Evolutionary conservation across 768 basidiomycete genomes (phyloP).

Genomic region (Cyclocybe aegerita): DNA sequence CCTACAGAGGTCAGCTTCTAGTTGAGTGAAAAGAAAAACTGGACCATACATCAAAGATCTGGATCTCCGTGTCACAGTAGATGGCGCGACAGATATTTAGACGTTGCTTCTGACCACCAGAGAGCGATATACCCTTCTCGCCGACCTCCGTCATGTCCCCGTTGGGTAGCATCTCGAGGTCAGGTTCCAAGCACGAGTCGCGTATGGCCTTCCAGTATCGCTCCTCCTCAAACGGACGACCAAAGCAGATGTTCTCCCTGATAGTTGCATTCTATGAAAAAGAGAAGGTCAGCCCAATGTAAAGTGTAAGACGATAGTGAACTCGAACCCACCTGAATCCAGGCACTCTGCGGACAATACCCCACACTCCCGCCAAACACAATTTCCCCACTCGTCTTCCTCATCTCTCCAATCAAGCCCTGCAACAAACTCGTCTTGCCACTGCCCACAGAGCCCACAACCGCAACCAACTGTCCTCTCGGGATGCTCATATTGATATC

Average conservation of each 20-base stretch:
- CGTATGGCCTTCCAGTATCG: constrained; percentile 80
- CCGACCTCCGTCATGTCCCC: constrained; percentile 76
- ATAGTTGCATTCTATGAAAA: constrained; percentile 69
- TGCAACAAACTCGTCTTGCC: constrained; percentile 73
- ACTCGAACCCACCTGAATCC: constrained; percentile 67
- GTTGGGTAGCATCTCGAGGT: constrained; percentile 72
- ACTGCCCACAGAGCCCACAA: constrained; percentile 81
- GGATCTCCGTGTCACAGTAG: constrained; percentile 83
- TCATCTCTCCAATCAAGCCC: constrained; percentile 83
- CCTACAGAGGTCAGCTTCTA: constrained; percentile 33
- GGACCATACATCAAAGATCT: constrained; percentile 72
- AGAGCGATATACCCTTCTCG: constrained; percentile 75
- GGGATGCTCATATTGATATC: constrained; percentile 70
- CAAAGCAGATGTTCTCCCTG: constrained; percentile 88
- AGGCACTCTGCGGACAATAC: constrained; percentile 86
- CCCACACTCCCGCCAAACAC: constrained; percentile 75
- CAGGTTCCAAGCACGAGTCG: constrained; percentile 78
- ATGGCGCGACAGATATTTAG: constrained; percentile 85
- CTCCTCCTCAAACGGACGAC: constrained; percentile 76
- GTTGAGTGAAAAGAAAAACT: background rate
- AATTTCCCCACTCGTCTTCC: constrained; percentile 61
- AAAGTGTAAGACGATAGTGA: constrained; percentile 3
- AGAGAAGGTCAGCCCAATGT: background rate
- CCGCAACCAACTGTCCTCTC: constrained; percentile 75
- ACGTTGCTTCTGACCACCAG: constrained; percentile 79